Percentiles rank a stretch among this genome's conserved stretches.
phyloP scores from a whole-genome alignment of 2,329 filamentous ascomycete species.

The Domatiomyces catenatus region DNA sequence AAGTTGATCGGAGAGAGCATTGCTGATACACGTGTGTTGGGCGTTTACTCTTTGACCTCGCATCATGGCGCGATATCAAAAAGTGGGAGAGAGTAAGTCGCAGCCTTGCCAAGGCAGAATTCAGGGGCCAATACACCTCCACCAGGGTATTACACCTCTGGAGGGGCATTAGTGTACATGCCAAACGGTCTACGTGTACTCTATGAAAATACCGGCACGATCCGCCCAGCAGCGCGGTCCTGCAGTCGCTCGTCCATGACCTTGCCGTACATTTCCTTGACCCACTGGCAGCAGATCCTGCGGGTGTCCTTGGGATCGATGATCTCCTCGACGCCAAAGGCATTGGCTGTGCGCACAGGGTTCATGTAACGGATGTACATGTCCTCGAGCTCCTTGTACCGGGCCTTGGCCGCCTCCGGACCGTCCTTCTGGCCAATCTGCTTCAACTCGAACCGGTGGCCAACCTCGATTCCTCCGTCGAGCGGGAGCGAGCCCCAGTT shows the following conservation, averaged over 20 bases:
- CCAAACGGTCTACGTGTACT: no score
- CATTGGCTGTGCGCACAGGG: constrained; percentile 47
- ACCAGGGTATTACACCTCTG: no score
- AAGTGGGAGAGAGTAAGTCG: no score
- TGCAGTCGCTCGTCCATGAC: constrained; percentile 35
- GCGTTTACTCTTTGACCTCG: no score
- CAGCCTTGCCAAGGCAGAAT: no score
- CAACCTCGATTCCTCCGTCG: constrained; percentile 50
- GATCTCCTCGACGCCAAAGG: constrained; percentile 50
- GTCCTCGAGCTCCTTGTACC: constrained; percentile 42
- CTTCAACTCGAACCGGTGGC: constrained; percentile 44
- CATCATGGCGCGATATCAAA: no score
- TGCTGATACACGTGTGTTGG: no score
- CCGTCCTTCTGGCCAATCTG: constrained; percentile 34
- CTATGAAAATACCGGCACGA: constrained; percentile 24
- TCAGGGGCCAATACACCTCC: no score
- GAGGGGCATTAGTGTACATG: no score
- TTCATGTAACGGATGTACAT: constrained; percentile 50
- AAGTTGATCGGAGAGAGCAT: no score
- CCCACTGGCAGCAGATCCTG: constrained; percentile 39
- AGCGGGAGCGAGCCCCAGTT: constrained; percentile 48
- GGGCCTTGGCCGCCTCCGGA: constrained; percentile 36
- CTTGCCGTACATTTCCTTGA: constrained; percentile 38
- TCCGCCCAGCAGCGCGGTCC: constrained; percentile 27
- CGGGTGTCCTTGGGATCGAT: constrained; percentile 47